Evolutionary conservation across 371 early-diverging fungal species (phyloP), one percentile per base, ranked within the genome.

Genomic region (Circinella minor): DNA sequence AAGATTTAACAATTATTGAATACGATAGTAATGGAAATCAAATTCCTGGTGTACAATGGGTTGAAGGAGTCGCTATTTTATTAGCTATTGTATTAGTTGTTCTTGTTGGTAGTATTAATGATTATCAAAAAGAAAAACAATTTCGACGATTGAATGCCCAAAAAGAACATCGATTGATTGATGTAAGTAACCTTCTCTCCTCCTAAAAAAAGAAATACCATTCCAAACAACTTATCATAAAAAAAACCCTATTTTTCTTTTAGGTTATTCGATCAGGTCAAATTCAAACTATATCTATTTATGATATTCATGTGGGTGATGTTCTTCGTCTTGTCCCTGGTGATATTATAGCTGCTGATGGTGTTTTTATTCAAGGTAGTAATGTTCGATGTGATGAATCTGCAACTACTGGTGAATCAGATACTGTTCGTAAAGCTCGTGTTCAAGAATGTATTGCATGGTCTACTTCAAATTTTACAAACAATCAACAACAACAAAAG

Each of bases 391-490:
- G 93, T 77, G 98, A 98, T 76, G 98, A 98, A 74, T 92, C 92
- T 6, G 89, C 94, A 36, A 91, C 95, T 8, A 97, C 97, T 1
- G 98, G 98, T 60, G 98, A 98, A 84, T 90, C 94, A 1, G 92
- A 95, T 65, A 86, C 92, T 0, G 85, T 96, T 63, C 88, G 86
- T 61, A 84, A 84, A 69, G 63, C 73, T 10, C 37, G 74, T 0
- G 75, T 76, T 70, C 51, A 78, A 46, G 81, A 80, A 4, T 80
- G 79, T 61, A 48, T 71, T 34, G 69, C 62, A 57, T 57, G 57
- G 57, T 7, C 27, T 34, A 18, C 54, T 15, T 6, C 6, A 6
- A 15, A 8, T 54, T 7, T 34, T 69, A 18, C 69, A 55, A 27
- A 27, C 1, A 55, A 65, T 66, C n/a, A 65, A 36, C 27, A 15